Percentiles rank a stretch among this genome's conserved stretches.
These are phyloP conservation scores for Grosmannia huntii DNA, from an alignment of 2,329 filamentous ascomycete genomes.

Conservation along the genomic window DNA sequence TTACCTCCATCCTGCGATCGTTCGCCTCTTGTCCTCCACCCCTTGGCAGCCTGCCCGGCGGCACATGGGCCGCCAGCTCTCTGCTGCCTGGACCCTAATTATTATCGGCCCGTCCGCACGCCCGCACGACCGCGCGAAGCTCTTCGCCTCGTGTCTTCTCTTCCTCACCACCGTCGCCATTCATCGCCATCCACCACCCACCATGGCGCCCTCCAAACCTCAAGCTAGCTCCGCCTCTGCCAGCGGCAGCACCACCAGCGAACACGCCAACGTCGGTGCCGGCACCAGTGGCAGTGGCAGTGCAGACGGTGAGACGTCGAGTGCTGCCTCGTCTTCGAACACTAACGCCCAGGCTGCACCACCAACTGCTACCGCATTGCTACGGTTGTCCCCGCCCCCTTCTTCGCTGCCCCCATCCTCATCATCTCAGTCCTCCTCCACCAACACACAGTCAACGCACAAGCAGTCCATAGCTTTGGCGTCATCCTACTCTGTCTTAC, in stretches of 20 bases:
- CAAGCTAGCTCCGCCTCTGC: background rate
- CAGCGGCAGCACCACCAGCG: background rate
- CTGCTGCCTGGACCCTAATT: background rate
- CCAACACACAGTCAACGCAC: background rate
- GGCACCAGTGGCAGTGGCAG: background rate
- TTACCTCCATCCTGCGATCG: background rate
- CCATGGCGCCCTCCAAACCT: slow-evolving; percentile 11
- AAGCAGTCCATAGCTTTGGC: slow-evolving; percentile 10
- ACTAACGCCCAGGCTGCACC: background rate
- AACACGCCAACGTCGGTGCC: background rate
- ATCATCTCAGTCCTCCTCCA: slow-evolving; percentile 3
- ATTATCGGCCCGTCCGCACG: slow-evolving; percentile 3
- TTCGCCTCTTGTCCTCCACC: background rate
- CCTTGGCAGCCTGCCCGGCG: background rate
- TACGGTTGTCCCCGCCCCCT: background rate
- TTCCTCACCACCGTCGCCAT: background rate
- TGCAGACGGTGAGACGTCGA: background rate
- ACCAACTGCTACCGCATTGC: slow-evolving; percentile 1
- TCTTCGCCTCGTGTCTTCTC: background rate
- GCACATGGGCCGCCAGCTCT: background rate
- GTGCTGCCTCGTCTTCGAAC: background rate
- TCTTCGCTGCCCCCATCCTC: slow-evolving; percentile 3
- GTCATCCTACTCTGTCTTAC: slow-evolving; percentile 17
- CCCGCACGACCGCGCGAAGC: background rate
- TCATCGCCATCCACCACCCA: background rate